Evolutionary conservation across 345 rosid genomes (phyloP).

Genomic region (Gossypium rotundifolium): DNA sequence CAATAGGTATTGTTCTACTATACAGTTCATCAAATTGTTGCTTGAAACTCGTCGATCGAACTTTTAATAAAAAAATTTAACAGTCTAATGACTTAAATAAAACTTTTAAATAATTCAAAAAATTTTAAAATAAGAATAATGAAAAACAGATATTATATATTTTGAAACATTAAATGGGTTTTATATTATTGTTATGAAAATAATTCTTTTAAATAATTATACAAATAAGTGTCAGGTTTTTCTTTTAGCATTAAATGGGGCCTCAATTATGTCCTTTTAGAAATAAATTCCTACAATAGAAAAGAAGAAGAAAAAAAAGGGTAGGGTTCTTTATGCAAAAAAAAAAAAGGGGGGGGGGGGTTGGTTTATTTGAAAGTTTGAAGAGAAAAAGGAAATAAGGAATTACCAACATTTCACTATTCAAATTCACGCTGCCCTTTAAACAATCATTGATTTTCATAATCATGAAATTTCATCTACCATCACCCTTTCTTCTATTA

Average conservation of each 20-base stretch:
- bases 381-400: neutral
- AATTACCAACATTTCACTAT: slow-evolving; percentile 14
- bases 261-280: slow-evolving; percentile 1
- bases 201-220: no score
- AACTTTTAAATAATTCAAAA: no score
- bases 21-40: fast-evolving
- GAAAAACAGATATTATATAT: neutral
- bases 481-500: neutral
- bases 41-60: no score
- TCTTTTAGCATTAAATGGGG: slow-evolving; percentile 1
- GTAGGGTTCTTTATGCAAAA: no score
- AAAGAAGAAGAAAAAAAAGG: neutral
- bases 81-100: fast-evolving
- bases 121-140: neutral
- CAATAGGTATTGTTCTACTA: no score
- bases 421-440: slow-evolving; percentile 26
- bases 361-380: neutral
- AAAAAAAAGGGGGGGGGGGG: no score
- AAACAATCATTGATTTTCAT: slow-evolving; percentile 17
- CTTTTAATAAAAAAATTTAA: no score
- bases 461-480: neutral
- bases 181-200: no score
- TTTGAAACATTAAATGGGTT: slow-evolving; percentile 5
- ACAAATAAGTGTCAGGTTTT: neutral
- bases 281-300: neutral